Base-by-base conservation (phyloP, 768 basidiomycete species). In the Suillus subaureus region DNA sequence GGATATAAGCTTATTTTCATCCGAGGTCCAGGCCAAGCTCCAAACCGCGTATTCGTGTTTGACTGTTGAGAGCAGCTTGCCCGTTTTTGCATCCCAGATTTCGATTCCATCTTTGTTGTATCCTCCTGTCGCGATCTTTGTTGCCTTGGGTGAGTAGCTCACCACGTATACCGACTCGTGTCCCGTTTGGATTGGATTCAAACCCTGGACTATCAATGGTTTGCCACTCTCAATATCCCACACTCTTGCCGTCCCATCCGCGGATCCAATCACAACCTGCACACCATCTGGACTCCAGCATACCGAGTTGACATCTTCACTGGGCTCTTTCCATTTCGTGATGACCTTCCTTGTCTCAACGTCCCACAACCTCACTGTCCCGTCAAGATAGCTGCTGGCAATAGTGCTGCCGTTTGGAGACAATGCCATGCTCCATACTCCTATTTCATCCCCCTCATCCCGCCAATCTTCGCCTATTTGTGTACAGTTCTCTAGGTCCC, bases 401-500 rank as follows among this genome's bases (percentile, higher is more conserved):
- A 49, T 5, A 13, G 49, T 49, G 26, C 49, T 26, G 49, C 49
- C 49, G 13, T 49, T 49, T 26, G 49, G 49, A 15, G 49, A 49
- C 49, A 49, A 15, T 15, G 49, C 49, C 49, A 49, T 49, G 49
- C 23, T 49, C 49, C 49, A 49, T 15, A 26, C 49, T 15, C 49
- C 49, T 15, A 15, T 15, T 26, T 49, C 49, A 15, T 49, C n/a
- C 21, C 47, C 64, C 1, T 42, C 49, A 40, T 73, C 72, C 16
- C 56, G 12, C 56, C 35, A 57, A 15, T 40, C 60, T 3, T 68
- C 56, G n/a, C 62, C 68, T 8, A 62, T 13, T 11, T 35, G 57
- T 21, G 79, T 78, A 66, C 82, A 81, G 21, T 15, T 42, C 45
- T 54, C 56, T 7, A 49, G 12, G 61, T 69, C 37, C 68, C 68